Base-by-base conservation (phyloP, 2,329 filamentous ascomycete genomes). In the Verticillium longisporum region DNA sequence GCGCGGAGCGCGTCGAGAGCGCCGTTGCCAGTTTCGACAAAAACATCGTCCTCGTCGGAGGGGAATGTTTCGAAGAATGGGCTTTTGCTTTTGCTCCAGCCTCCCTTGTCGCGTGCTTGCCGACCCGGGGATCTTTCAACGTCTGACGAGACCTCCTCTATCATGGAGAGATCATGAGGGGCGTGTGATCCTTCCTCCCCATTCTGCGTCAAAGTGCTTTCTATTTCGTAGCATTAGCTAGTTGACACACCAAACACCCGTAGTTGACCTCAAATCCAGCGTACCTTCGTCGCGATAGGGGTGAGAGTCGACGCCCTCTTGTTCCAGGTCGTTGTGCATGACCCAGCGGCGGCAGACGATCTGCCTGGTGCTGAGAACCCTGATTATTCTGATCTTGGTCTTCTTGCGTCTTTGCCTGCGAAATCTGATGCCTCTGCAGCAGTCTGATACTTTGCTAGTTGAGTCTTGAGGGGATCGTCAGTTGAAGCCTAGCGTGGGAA, bases 111-210 rank as follows among this genome's bases (percentile, higher is more conserved):
- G 45, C 9, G 18, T 18, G 45, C 11, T 21, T 10, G n/a, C 7
- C 5, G n/a, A 21, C 45, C 45, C 21, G 26, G 4, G 3, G 45
- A 50, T 18, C 26, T n/a, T 13, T 50, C 56, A 34, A 26, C 11
- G 37, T 58, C 56, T 14, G 56, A 58, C 26, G 56, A 32, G 56
- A 57, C 56, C 18, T 59, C 57, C 33, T 54, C 57, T 18, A 59
- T 59, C 31, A 26, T 21, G 18, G 57, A 59, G 13, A 59, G 57
- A 10, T 54, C 41, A 41, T 54, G 57, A 21, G 45, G n/a, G 6
- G 45, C 7, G 45, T 50, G n/a, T 6, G 26, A 26, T 26, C 26
- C 26, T 2, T 26, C 26, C 26, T 26, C 26, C 26, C 26, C 26
- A 26, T 26, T 26, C 4, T 26, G 26, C 26, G 26, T 26, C 26